These are phyloP conservation scores for Dictyostelium capitatum DNA, from an alignment of 78 protist species.

Conservation along the genomic window DNA sequence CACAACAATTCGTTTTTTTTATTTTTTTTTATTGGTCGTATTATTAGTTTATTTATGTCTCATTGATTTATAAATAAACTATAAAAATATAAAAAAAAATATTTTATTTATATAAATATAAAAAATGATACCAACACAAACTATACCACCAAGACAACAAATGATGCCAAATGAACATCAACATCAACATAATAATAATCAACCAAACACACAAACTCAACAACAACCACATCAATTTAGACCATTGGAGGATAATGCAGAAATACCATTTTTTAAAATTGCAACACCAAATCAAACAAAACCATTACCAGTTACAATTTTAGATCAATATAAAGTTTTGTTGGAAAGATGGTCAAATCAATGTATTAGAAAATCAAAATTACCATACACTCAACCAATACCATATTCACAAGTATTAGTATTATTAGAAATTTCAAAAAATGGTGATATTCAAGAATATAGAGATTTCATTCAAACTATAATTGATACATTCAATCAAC, in stretches of 20 bases:
- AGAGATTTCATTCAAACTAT: slow-evolving; percentile 21
- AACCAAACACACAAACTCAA: neutral
- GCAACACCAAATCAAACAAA: slow-evolving; percentile 29
- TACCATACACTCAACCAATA: slow-evolving; percentile 20
- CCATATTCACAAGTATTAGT: slow-evolving; percentile 29
- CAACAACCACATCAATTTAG: slow-evolving; percentile 12
- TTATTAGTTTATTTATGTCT: neutral
- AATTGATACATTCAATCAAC: neutral
- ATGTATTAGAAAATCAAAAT: neutral
- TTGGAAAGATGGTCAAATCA: slow-evolving; percentile 48
- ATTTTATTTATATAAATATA: too few relatives aligned
- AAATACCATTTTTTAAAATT: slow-evolving; percentile 34
- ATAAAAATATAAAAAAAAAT: neutral
- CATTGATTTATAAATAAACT: neutral
- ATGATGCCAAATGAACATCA: neutral
- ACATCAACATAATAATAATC: too few relatives aligned
- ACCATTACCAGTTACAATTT: slow-evolving; percentile 13
- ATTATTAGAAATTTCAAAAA: slow-evolving; percentile 15
- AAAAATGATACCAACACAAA: slow-evolving; percentile 9
- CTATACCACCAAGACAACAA: slow-evolving; percentile 5
- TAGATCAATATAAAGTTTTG: slow-evolving; percentile 32
- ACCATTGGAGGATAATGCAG: slow-evolving; percentile 4
- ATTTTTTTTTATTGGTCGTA: neutral
- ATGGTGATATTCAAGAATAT: slow-evolving; percentile 44
- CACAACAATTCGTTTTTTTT: neutral